phyloP scores from a whole-genome alignment of 768 basidiomycete species.

The Suillus discolor region DNA sequence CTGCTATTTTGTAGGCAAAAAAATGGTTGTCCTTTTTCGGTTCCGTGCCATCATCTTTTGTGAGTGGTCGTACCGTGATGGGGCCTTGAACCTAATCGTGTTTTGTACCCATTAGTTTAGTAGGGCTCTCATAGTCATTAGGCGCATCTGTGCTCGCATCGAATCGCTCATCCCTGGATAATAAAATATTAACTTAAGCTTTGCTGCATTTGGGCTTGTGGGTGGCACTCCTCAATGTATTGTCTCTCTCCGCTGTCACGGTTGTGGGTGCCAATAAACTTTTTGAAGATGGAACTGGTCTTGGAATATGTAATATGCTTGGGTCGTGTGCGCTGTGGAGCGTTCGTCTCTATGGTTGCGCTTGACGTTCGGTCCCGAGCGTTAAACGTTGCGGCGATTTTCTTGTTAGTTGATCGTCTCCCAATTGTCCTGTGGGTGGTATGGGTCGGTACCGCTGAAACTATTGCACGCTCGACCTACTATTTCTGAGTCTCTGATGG shows the following conservation, averaged over 20 bases:
- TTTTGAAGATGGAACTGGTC: not conserved
- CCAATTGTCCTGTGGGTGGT: slow-evolving; percentile 25
- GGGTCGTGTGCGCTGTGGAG: slow-evolving; percentile 9
- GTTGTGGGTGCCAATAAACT: slow-evolving; percentile 19
- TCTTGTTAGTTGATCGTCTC: not conserved
- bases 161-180: slow-evolving; percentile 15
- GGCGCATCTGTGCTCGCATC: slow-evolving; percentile 21
- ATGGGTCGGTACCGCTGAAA: slow-evolving; percentile 22
- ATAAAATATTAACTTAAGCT: slow-evolving; percentile 2
- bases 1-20: slow-evolving; percentile 7
- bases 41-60: slow-evolving; percentile 25
- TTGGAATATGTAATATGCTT: slow-evolving; percentile 18
- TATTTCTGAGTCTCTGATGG: slow-evolving; percentile 24
- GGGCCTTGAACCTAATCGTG: not conserved
- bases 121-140: slow-evolving; percentile 24
- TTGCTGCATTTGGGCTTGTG: slow-evolving; percentile 21
- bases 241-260: slow-evolving; percentile 19
- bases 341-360: slow-evolving; percentile 25
- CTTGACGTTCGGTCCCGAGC: slow-evolving; percentile 30
- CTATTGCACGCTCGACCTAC: slow-evolving; percentile 11
- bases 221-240: slow-evolving; percentile 1
- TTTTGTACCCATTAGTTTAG: slow-evolving; percentile 16
- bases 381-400: slow-evolving; percentile 1
- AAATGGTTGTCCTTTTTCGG: slow-evolving; percentile 24
- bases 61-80: slow-evolving; percentile 14